Percentiles rank a stretch among this genome's conserved stretches.
phyloP scores from a whole-genome alignment of 148 eudicot genomes.

The Persicaria maculosa region DNA sequence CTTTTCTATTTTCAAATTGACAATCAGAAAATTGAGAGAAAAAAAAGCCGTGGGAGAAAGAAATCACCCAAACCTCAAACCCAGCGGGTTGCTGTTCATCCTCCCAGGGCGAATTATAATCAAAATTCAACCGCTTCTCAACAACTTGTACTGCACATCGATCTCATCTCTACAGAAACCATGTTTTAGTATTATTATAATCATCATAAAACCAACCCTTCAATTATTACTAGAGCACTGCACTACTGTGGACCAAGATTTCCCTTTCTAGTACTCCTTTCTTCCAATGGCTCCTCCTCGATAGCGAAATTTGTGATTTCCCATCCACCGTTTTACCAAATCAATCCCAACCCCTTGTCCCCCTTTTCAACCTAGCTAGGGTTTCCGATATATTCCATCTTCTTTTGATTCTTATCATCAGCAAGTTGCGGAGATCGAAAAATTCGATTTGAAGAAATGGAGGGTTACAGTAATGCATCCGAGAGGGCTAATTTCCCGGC shows the following conservation, averaged over 20 bases:
- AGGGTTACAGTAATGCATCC: neutral
- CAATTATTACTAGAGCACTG: neutral
- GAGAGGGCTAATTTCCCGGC: neutral
- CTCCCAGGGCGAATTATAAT: too few relatives aligned
- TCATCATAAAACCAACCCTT: neutral
- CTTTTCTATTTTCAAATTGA: neutral
- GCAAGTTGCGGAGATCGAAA: neutral
- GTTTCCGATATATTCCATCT: neutral
- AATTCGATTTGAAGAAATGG: neutral
- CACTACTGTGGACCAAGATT: neutral
- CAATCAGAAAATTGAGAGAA: neutral
- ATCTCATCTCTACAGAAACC: too few relatives aligned
- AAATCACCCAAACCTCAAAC: neutral
- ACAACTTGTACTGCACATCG: too few relatives aligned
- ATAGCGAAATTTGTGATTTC: neutral
- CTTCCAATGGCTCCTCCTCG: neutral
- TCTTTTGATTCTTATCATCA: neutral
- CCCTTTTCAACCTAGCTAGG: neutral
- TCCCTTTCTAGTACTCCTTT: neutral
- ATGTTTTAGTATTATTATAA: neutral
- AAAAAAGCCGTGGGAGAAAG: neutral
- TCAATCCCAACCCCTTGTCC: neutral
- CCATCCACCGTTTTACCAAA: neutral
- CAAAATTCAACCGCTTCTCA: too few relatives aligned
- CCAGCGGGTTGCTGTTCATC: conserved; percentile 6